Evolutionary conservation across 2,329 filamentous ascomycete genomes (phyloP).

Genomic region (Cladophialophora bantiana): DNA sequence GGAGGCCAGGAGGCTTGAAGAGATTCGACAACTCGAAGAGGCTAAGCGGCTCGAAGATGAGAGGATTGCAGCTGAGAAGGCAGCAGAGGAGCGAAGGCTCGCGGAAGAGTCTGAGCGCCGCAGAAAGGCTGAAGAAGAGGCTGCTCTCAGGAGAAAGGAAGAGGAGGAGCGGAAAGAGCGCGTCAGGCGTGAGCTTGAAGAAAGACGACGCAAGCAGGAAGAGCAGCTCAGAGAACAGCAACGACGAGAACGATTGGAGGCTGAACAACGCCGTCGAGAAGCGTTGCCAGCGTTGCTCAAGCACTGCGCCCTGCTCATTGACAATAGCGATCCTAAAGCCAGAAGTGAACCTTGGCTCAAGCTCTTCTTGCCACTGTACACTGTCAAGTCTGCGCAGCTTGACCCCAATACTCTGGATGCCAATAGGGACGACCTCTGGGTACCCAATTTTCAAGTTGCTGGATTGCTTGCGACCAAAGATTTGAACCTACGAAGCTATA

Average conservation of each 20-base stretch:
- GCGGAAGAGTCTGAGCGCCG: constrained; percentile 45
- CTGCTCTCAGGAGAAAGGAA: constrained; percentile 50
- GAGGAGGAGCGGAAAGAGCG: constrained; percentile 56
- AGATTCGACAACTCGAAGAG: constrained; percentile 34
- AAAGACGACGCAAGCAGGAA: constrained; percentile 52
- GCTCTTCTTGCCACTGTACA: constrained; percentile 56
- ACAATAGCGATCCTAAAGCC: constrained; percentile 52
- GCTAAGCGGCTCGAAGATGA: constrained; percentile 35
- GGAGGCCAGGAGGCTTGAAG: constrained; percentile 10
- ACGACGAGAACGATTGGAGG: constrained; percentile 52
- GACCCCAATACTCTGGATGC: constrained; percentile 49
- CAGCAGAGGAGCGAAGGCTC: constrained; percentile 49
- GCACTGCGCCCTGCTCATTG: constrained; percentile 53
- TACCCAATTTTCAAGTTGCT: constrained; percentile 58
- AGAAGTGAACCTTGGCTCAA: constrained; percentile 53
- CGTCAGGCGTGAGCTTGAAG: constrained; percentile 45
- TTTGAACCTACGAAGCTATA: constrained; percentile 56
- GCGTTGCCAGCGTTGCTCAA: constrained; percentile 55
- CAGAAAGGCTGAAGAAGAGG: constrained; percentile 52
- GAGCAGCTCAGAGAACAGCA: constrained; percentile 50
- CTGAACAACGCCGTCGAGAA: constrained; percentile 55
- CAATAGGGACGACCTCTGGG: constrained; percentile 54
- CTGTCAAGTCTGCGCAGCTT: constrained; percentile 53
- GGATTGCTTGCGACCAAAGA: constrained; percentile 58
- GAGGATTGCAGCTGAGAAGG: constrained; percentile 41